Evolutionary conservation across 345 rosid species (phyloP), one percentile per base, ranked within the genome.

Genomic region (Hirschfeldia incana): DNA sequence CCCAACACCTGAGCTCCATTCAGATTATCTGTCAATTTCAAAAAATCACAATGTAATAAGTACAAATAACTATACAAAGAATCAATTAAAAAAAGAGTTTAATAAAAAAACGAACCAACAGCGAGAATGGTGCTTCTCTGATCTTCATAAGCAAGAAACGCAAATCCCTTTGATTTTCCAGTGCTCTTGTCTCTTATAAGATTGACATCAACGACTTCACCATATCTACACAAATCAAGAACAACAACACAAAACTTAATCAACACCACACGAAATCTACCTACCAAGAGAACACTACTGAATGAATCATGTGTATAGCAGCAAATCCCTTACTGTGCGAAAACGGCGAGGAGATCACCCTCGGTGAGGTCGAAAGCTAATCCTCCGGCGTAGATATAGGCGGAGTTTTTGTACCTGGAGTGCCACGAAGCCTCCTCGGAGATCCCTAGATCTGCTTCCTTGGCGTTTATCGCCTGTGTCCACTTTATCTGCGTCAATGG

Each of bases 371-470:
- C 98, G 75, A 83, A 95, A 4, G 99, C 91, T 67, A 95, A 81
- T 75, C 97, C 94, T 11, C 98, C 99, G 30, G 87, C 91, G 77
- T 58, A 93, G 34, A 95, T 72, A 63, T 93, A 93, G 3, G 98
- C 96, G 1, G 98, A 95, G 15, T 88, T 87, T 81, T 88, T 95
- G 87, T 91, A 95, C 85, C 87, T 91, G 76, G 97, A 89, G 53
- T 95, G 99, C 99, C 98, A 95, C 4, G 96, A 95, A 0, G 98
- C 99, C 0, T 86, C 94, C 12, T 91, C 96, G 1, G 98, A 90
- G 0, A 95, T 85, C 30, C 99, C 98, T 26, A 95, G 79, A 58
- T 88, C 86, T 4, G 96, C 87, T 82, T 91, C 99, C 76, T 84
- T 91, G 0, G 93, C 84, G 74, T 85, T 94, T 64, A 93, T 86